A percentile compares a stretch with the other conserved stretches of the same genome.
Conservation (phyloP, 441 rosid species). For the Pelargonium citronellum region DNA sequence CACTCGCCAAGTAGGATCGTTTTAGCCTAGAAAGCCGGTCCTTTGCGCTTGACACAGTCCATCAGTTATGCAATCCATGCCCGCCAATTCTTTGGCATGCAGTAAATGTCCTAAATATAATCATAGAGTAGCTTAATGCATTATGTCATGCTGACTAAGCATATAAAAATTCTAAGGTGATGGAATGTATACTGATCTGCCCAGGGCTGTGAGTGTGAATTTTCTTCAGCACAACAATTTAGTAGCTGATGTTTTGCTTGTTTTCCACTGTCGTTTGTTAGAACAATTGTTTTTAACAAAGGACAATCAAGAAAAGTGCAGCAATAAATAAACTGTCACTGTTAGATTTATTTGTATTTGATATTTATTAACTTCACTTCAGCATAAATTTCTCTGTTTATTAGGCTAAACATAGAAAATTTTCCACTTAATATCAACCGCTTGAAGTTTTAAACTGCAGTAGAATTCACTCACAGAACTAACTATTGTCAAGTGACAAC, state of each 20-base stretch:
- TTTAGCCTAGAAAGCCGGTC: not conserved
- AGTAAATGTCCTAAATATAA: no score
- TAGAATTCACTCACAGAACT: not conserved
- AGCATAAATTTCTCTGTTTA: not conserved
- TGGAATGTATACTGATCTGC: no score
- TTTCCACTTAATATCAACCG: not conserved
- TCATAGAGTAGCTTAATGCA: no score
- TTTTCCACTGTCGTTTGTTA: not conserved
- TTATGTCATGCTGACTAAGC: no score
- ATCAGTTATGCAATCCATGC: not conserved
- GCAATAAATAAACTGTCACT: not conserved
- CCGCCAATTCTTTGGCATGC: no score
- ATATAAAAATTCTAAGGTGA: no score
- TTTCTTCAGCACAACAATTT: not conserved
- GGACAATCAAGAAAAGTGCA: not conserved
- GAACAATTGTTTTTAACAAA: not conserved
- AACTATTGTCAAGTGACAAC: slow-evolving; percentile 2
- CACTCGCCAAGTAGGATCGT: not conserved
- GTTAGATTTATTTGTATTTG: not conserved
- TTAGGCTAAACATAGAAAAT: not conserved
- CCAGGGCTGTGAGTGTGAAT: no score
- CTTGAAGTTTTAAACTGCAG: not conserved
- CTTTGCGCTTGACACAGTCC: not conserved
- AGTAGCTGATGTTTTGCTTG: not conserved
- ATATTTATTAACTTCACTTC: not conserved